Evolutionary conservation across 345 rosid species (phyloP), one percentile per base, ranked within the genome.

Genomic region (Rhodamnia rubescens): DNA sequence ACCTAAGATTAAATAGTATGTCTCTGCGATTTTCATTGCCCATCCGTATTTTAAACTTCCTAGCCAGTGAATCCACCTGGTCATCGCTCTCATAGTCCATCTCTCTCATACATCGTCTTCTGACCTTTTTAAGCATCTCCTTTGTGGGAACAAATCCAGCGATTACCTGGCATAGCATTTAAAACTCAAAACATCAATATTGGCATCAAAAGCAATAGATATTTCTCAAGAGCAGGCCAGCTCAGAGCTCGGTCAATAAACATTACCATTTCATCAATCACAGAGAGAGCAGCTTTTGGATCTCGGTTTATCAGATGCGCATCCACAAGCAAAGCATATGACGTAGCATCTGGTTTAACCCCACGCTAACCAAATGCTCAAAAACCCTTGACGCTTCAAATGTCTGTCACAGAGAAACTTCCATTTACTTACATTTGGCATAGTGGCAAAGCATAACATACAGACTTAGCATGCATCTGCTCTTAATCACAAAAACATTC

Each of bases 291-390:
- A 87, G 98, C 89, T 84, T 92, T 96, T 86, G 90, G 94, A 89
- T 97, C 99, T 87, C 95, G 91, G 87, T 93, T 96, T 87, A 92
- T 91, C 88, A 96, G 94, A 92, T 96, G 98, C 85, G 98, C 95
- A 89, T 96, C 98, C 89, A 92, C 94, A 87, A 97, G 96, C 89
- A 97, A 91, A 8, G 93, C 91, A 89, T 92, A 95, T 50, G 99
- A 93, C 88, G 83, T 91, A 20, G 94, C 90, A 90, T 97, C 93
- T 85, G 98, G 98, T 87, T 96, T 95, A 82, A 94, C 91, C 61
- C 98, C 92, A 93, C 56, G 84, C 96, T 90, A 58, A 92, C 88
- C 57, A 97, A 86, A 89, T 96, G 98, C 89, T 94, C 94, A 83
- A 93, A n/a, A 74, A 97, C 99, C 86, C 90, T 95, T 82, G 93